These are phyloP conservation scores for Fonsecaea nubica DNA, from an alignment of 2,329 filamentous ascomycete species.

Conservation along the genomic window DNA sequence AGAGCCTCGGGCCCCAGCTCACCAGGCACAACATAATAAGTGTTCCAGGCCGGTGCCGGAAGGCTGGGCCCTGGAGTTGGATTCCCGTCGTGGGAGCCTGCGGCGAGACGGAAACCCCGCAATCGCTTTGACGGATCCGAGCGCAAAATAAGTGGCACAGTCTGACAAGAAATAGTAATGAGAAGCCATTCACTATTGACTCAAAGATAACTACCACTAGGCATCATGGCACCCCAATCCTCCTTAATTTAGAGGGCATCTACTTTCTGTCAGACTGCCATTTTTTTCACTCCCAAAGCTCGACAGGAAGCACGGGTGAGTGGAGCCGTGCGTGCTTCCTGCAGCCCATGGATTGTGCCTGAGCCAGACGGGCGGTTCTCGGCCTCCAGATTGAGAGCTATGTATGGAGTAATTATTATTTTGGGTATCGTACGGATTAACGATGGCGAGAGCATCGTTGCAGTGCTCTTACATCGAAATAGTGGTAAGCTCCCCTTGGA, in stretches of 20 bases:
- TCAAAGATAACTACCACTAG: too few species aligned
- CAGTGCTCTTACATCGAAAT: neutral
- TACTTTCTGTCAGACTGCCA: too few species aligned
- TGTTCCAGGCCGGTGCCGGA: slow-evolving; percentile 10
- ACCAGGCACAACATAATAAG: neutral
- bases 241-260: too few species aligned
- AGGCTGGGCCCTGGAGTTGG: slow-evolving; percentile 13
- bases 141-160: neutral
- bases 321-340: neutral
- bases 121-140: slow-evolving; percentile 9
- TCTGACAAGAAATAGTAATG: too few species aligned
- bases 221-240: too few species aligned
- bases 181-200: too few species aligned
- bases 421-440: neutral
- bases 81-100: neutral
- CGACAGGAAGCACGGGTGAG: neutral
- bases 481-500: neutral
- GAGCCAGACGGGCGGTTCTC: neutral
- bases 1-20: slow-evolving; percentile 9
- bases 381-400: neutral
- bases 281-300: too few species aligned
- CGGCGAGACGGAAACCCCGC: slow-evolving; percentile 16
- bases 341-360: slow-evolving; percentile 1
- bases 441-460: neutral
- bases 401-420: neutral